Percentiles rank a stretch among this genome's conserved stretches.
These are phyloP conservation scores for Colletotrichum horii DNA, from an alignment of 2,329 filamentous ascomycete species.

Conservation along the genomic window DNA sequence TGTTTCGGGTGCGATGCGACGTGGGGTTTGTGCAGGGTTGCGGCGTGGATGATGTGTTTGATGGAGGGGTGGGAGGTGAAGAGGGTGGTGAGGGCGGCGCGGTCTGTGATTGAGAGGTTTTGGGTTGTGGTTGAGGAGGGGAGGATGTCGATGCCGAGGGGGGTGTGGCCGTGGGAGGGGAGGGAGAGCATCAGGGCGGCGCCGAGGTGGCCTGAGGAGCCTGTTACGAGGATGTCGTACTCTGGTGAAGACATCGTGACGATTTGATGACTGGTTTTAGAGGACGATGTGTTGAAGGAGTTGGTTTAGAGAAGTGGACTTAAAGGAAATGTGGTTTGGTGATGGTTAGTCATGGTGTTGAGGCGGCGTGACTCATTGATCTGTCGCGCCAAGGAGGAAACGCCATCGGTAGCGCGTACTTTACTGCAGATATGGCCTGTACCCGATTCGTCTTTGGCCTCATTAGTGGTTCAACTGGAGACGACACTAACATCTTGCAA, in stretches of 20 bases:
- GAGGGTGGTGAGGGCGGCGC: slow-evolving; percentile 34
- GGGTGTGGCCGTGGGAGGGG: slow-evolving; percentile 40
- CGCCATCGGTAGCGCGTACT: background rate
- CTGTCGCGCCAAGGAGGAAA: background rate
- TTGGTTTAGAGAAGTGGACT: background rate
- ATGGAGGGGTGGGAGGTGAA: slow-evolving; percentile 35
- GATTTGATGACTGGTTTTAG: no score
- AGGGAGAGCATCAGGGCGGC: slow-evolving; percentile 49
- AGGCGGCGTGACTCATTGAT: background rate
- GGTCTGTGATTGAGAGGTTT: slow-evolving; percentile 42
- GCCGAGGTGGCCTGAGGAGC: slow-evolving; percentile 52
- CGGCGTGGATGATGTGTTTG: slow-evolving; percentile 47
- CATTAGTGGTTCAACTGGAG: no score
- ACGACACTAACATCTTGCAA: no score
- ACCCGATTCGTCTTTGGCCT: background rate
- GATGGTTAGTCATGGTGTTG: background rate
- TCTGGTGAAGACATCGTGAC: background rate
- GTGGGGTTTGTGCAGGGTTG: slow-evolving; percentile 54
- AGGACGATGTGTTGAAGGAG: background rate
- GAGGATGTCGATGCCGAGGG: slow-evolving; percentile 49
- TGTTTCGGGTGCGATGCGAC: slow-evolving; percentile 47
- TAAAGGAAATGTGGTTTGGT: background rate
- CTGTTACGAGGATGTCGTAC: slow-evolving; percentile 46
- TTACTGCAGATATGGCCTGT: background rate
- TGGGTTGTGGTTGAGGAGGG: slow-evolving; percentile 38